Percentiles rank a stretch among this genome's conserved stretches.
phyloP scores from a whole-genome alignment of 2,329 filamentous ascomycete genomes.

The Colletotrichum brevisporum region DNA sequence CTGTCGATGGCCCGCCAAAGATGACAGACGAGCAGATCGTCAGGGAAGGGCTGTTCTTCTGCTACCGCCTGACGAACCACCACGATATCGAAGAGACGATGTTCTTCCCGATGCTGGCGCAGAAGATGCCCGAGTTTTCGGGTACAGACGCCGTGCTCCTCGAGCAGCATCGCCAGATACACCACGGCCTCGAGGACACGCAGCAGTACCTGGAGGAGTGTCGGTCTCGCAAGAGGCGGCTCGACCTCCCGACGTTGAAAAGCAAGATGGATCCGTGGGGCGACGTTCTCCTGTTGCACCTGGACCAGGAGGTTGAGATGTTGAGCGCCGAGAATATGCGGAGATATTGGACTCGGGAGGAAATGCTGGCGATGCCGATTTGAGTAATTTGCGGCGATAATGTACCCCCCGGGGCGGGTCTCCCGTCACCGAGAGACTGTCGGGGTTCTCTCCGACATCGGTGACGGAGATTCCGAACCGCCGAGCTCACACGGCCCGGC shows the following conservation, averaged over 20 bases:
- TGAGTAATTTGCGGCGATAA: slow-evolving; percentile 52
- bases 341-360: slow-evolving; percentile 81
- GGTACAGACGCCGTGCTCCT: slow-evolving; percentile 69
- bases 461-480: slow-evolving; percentile 18
- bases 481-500: slow-evolving; percentile 22
- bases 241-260: slow-evolving; percentile 73
- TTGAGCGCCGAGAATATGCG: slow-evolving; percentile 90
- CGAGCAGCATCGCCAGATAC: slow-evolving; percentile 83
- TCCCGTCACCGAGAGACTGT: background rate
- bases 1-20: slow-evolving; percentile 59
- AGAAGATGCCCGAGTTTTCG: slow-evolving; percentile 83
- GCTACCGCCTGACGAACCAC: slow-evolving; percentile 77
- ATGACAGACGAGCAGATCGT: slow-evolving; percentile 80
- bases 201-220: slow-evolving; percentile 76
- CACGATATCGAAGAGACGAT: slow-evolving; percentile 86
- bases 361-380: slow-evolving; percentile 80
- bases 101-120: slow-evolving; percentile 83
- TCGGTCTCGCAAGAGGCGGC: slow-evolving; percentile 71
- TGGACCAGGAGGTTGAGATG: slow-evolving; percentile 86
- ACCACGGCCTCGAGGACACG: slow-evolving; percentile 78
- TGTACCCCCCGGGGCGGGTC: background rate
- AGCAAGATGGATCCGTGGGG: slow-evolving; percentile 83
- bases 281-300: slow-evolving; percentile 82
- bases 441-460: slow-evolving; percentile 20
- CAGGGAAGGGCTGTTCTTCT: slow-evolving; percentile 75